These are phyloP conservation scores for Helianthus tuberosus DNA, from an alignment of 129 eudicot genomes.

Conservation along the genomic window DNA sequence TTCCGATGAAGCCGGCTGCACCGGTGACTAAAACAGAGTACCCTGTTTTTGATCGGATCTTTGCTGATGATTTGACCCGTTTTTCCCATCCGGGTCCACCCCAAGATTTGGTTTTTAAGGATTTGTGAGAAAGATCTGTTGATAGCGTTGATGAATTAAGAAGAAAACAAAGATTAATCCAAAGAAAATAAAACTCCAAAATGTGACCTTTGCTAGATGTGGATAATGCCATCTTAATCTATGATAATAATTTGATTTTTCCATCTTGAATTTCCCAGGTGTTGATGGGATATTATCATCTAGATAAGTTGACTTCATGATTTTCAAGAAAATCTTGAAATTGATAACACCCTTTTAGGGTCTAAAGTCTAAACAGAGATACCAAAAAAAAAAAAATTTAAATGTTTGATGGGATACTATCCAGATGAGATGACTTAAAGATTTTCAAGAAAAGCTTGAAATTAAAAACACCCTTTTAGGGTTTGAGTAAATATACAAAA, in stretches of 20 bases:
- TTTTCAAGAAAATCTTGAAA: conserved; percentile 32
- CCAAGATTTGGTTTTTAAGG: no score
- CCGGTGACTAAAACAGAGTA: no score
- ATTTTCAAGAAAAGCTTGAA: conserved; percentile 19
- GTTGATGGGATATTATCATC: conserved; percentile 51
- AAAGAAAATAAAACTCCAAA: background rate
- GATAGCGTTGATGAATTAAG: conserved; percentile 43
- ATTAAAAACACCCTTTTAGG: no score
- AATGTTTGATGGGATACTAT: conserved; percentile 3
- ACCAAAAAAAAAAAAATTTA: no score
- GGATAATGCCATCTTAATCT: conserved; percentile 53
- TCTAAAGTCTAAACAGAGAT: background rate
- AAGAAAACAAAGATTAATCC: conserved; percentile 49
- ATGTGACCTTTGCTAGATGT: conserved; percentile 17
- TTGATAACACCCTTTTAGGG: conserved; percentile 12
- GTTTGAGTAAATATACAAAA: no score
- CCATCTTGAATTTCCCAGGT: conserved; percentile 51
- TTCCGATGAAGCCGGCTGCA: no score
- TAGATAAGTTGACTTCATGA: conserved; percentile 39
- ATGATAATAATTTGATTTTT: conserved; percentile 34
- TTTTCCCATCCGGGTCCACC: no score
- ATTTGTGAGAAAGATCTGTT: no score
- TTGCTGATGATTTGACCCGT: no score
- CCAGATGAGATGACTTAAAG: conserved; percentile 39
- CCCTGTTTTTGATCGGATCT: no score